Evolutionary conservation across 192 early-diverging fungal species (phyloP).

Genomic region (Backusella sp.): DNA sequence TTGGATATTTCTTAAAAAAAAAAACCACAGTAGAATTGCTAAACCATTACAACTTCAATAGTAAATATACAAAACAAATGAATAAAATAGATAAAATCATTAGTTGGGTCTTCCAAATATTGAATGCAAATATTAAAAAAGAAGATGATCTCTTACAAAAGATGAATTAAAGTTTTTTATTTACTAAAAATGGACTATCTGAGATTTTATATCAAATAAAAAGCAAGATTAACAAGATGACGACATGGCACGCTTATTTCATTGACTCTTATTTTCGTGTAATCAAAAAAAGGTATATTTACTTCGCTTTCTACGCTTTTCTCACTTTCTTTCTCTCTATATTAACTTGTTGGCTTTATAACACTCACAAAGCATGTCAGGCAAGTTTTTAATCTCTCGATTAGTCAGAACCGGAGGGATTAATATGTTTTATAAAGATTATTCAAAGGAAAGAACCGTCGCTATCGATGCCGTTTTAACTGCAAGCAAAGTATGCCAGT

Average conservation of each 20-base stretch:
- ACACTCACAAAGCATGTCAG: neutral
- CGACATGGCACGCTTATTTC: neutral
- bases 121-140: neutral
- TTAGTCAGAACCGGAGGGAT: neutral
- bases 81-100: neutral
- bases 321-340: neutral
- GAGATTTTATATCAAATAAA: neutral
- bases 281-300: neutral
- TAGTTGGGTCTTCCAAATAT: neutral
- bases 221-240: neutral
- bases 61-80: neutral
- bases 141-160: neutral
- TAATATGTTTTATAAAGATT: conserved; percentile 10
- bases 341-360: neutral
- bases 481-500: conserved; percentile 86
- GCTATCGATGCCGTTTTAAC: conserved; percentile 88
- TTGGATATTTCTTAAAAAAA: neutral
- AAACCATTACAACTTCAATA: neutral
- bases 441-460: conserved; percentile 64
- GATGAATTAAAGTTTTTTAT: neutral
- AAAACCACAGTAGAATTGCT: neutral
- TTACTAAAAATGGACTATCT: neutral
- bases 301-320: neutral
- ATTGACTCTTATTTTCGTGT: neutral
- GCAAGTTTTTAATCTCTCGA: conserved; percentile 7